Percentiles rank a stretch among this genome's conserved stretches.
These are phyloP conservation scores for Leccinum disarticulatum DNA, from an alignment of 768 basidiomycete genomes.

Conservation along the genomic window DNA sequence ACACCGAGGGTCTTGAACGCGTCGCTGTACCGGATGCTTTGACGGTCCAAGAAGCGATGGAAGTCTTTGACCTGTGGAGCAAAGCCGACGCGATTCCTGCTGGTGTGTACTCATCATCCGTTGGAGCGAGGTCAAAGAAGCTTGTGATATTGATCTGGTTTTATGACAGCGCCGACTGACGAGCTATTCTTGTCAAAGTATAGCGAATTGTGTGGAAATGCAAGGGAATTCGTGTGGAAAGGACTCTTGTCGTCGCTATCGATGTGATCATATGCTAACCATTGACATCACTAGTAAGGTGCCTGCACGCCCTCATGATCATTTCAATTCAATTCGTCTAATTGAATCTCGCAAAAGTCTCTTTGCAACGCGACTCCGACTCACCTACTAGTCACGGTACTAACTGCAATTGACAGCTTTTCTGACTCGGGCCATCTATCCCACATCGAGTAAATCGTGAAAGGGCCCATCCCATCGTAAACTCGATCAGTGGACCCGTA, in stretches of 20 bases:
- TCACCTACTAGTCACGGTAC: no score
- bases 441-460: no score
- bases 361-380: no score
- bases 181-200: conserved; percentile 79
- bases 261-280: conserved; percentile 11
- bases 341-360: no score
- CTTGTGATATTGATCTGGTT: background rate
- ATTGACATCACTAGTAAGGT: no score
- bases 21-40: conserved; percentile 58
- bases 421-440: no score
- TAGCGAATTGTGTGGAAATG: conserved; percentile 74
- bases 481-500: no score
- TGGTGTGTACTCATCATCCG: conserved; percentile 33
- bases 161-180: conserved; percentile 46
- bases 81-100: conserved; percentile 55
- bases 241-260: conserved; percentile 45
- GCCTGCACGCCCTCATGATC: no score
- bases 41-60: conserved; percentile 64
- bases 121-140: background rate
- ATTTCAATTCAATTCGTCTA: no score
- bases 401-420: no score
- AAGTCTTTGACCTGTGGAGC: conserved; percentile 76
- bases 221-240: conserved; percentile 74
- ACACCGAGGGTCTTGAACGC: conserved; percentile 53
- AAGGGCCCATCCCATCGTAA: no score